Base-by-base conservation (phyloP, 176 grass and related monocot species). In the Ensete ventricosum region DNA sequence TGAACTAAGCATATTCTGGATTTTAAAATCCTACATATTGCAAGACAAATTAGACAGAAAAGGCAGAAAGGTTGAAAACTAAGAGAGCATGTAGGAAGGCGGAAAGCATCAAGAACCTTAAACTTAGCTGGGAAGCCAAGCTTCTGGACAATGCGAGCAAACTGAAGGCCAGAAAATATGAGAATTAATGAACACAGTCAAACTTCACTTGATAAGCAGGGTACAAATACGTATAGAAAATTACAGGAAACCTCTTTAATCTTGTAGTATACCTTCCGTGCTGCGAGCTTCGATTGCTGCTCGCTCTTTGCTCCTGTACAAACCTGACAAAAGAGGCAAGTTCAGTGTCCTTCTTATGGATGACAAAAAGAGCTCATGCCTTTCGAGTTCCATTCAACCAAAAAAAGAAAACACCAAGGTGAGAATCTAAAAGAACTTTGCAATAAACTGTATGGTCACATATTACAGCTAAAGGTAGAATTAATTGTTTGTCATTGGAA, bases 111-210 rank as follows among this genome's bases (percentile, higher is more conserved):
- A 73, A 3, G 43, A 88, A 96, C 93, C 93, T 96, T 96, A 52
- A 96, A 96, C 62, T 92, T 96, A 72, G 92, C 89, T 12, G 92
- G 87, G 85, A 96, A 96, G 8, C 89, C 89, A 71, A 96, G 92
- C 59, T 96, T 96, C 78, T 96, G 92, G 69, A 96, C 90, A 81
- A 96, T 96, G 55, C 87, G 92, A 67, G 92, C 92, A 88, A 92
- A 96, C 92, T 96, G 76, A 54, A 85, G 85, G 75, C 50, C 71
- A 70, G 74, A 17, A 82, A 14, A 67, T 9, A 9, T 62, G 57
- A 62, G 34, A 43, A 4, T 43, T 43, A 43, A 6, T 43, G 34
- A 43, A 6, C 4, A 43, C 34, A 43, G 34, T 43, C 34, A 43
- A 43, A 43, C 34, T 43, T 43, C 5, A 43, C 34, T 0, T 43